phyloP scores from a whole-genome alignment of 352 stramenopile species.

The Phytophthora crassamura region DNA sequence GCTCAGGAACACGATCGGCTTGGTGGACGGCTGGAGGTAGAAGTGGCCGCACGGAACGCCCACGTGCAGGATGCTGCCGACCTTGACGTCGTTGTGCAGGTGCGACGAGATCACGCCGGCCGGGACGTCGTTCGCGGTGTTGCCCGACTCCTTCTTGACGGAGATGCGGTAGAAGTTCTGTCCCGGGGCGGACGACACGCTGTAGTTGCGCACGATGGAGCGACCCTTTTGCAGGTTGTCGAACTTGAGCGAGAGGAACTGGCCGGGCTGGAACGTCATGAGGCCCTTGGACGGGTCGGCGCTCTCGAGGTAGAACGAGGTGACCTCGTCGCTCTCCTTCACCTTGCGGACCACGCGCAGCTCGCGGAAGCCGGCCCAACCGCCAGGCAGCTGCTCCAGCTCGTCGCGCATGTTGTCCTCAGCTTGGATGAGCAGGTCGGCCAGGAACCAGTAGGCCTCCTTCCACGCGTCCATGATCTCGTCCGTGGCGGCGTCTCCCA shows the following conservation, averaged over 20 bases:
- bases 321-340: constrained; percentile 54
- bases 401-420: constrained; percentile 53
- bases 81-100: constrained; percentile 60
- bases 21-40: constrained; percentile 43
- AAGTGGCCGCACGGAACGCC: constrained; percentile 65
- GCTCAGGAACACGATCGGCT: constrained; percentile 63
- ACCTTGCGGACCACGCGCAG: constrained; percentile 62
- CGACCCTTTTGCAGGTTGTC: constrained; percentile 44
- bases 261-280: constrained; percentile 57
- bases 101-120: constrained; percentile 61
- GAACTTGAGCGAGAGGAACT: constrained; percentile 67
- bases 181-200: constrained; percentile 45
- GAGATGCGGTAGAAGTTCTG: constrained; percentile 61
- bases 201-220: constrained; percentile 68
- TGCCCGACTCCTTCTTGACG: constrained; percentile 59
- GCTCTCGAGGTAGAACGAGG: constrained; percentile 64
- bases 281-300: constrained; percentile 38
- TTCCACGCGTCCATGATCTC: constrained; percentile 67
- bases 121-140: constrained; percentile 29
- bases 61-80: constrained; percentile 58
- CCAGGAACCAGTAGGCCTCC: constrained; percentile 64
- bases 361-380: constrained; percentile 68
- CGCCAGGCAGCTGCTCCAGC: constrained; percentile 40
- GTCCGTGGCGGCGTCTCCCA: constrained; percentile 59
- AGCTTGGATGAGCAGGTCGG: constrained; percentile 65